Evolutionary conservation across 371 early-diverging fungal species (phyloP), one percentile per base, ranked within the genome.

Genomic region (Coemansia sp.): DNA sequence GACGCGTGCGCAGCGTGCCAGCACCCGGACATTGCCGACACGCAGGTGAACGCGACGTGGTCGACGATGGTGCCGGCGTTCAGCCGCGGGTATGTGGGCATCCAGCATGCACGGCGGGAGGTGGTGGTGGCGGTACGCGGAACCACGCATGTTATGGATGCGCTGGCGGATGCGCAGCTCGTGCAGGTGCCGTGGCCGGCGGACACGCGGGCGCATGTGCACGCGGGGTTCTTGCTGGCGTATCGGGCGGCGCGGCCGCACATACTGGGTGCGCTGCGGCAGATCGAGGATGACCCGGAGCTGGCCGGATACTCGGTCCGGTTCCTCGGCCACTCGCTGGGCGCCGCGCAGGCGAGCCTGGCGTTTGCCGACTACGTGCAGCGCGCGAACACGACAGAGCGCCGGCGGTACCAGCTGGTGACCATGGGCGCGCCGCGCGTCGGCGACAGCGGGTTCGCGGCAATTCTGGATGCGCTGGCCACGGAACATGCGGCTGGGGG

Each of bases 321-420:
- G n/a, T 72, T 72, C 53, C 53, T 63, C 1, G 72, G 72, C 14
- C 72, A 72, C 32, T 72, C 72, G 40, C 51, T 72, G n/a, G 72
- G 72, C 31, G 72, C 50, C 0, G 73, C 73, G 2, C 73, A 72
- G 45, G 63, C 73, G 1, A 57, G 64, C 20, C 60, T 72, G 36
- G 73, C 68, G 3, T 59, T 43, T 14, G 53, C 31, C 1, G 72
- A 71, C n/a, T 72, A 10, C 26, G 26, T 26, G 35, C 6, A 16
- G 6, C 14, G 6, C 5, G 4, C 53, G 5, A 3, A 20, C 10
- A 8, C 49, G 4, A 36, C 31, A 4, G 14, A 41, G 34, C 34
- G 5, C 0, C 3, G 5, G 6, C 1, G 34, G 2, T 35, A 26
- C 38, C 31, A 9, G 35, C 64, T 74, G 58, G 48, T 54, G 9